phyloP scores from a whole-genome alignment of 805 yeast species.

The Pichia phayaonensis region DNA sequence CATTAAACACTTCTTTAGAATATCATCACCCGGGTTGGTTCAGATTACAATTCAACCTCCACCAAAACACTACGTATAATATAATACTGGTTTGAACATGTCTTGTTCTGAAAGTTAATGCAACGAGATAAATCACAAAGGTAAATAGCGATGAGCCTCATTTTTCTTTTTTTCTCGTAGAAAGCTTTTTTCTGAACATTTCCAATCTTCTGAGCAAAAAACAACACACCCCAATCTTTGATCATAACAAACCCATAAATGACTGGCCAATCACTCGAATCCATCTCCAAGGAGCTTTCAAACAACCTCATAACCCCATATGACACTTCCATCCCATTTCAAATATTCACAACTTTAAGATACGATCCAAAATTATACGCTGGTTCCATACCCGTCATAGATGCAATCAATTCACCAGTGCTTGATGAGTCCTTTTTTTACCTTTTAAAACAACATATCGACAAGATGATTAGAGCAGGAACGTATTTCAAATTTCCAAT shows the following conservation, averaged over 20 bases:
- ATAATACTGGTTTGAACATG: too few species aligned
- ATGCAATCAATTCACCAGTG: conserved; percentile 20
- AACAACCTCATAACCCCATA: not conserved
- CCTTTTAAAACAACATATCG: conserved; percentile 55
- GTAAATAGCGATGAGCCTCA: too few species aligned
- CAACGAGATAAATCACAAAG: too few species aligned
- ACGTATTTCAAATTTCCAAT: conserved; percentile 44
- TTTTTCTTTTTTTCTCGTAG: too few species aligned
- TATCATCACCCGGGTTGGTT: too few species aligned
- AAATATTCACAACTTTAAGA: conserved; percentile 62
- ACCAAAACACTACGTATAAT: too few species aligned
- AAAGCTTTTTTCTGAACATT: too few species aligned
- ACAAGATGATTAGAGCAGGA: conserved; percentile 48
- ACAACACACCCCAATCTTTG: not conserved
- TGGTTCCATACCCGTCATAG: conserved; percentile 15
- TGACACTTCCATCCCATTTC: conserved; percentile 29
- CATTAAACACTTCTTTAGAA: too few species aligned
- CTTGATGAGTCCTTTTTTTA: conserved; percentile 40
- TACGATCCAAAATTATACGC: conserved; percentile 57
- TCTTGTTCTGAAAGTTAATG: too few species aligned
- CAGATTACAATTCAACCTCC: too few species aligned
- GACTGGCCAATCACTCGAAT: conserved; percentile 42
- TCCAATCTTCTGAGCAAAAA: too few species aligned
- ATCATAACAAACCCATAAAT: not conserved
- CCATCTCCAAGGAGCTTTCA: conserved; percentile 80